These are phyloP conservation scores for Penicillium arizonense DNA, from an alignment of 495 filamentous ascomycete genomes.

Conservation along the genomic window DNA sequence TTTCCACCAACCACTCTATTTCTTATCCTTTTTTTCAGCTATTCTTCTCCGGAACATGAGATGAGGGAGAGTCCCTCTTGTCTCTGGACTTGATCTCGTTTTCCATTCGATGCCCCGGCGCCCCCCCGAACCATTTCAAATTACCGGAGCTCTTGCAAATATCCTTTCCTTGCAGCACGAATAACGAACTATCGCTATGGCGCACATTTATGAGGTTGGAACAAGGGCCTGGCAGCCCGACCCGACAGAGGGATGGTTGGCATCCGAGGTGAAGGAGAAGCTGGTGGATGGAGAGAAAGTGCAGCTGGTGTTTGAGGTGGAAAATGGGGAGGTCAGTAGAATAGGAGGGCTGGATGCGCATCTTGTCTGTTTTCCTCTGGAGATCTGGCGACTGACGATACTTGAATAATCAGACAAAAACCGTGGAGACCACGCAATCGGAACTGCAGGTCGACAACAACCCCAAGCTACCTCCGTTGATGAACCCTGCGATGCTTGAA, in stretches of 20 bases:
- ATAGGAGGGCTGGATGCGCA: neutral
- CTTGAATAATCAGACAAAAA: slow-evolving; percentile 59
- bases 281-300: slow-evolving; percentile 81
- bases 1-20: slow-evolving; percentile 7
- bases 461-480: slow-evolving; percentile 75
- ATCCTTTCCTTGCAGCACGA: slow-evolving; percentile 6
- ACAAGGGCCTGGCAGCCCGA: slow-evolving; percentile 99
- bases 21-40: slow-evolving; percentile 8
- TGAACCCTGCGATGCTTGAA: slow-evolving; percentile 98
- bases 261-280: slow-evolving; percentile 92
- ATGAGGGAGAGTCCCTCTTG: slow-evolving; percentile 30
- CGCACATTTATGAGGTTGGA: slow-evolving; percentile 95
- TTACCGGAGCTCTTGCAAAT: slow-evolving; percentile 1
- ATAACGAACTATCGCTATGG: slow-evolving; percentile 48
- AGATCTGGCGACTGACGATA: slow-evolving; percentile 20
- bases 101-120: slow-evolving; percentile 1
- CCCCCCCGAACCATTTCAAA: neutral
- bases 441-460: slow-evolving; percentile 76
- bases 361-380: neutral
- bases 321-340: slow-evolving; percentile 83
- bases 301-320: slow-evolving; percentile 77
- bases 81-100: slow-evolving; percentile 23
- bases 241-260: slow-evolving; percentile 91
- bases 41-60: slow-evolving; percentile 25
- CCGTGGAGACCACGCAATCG: slow-evolving; percentile 75